These are phyloP conservation scores for Quercus variabilis DNA, from an alignment of 306 rosid species.

Conservation along the genomic window DNA sequence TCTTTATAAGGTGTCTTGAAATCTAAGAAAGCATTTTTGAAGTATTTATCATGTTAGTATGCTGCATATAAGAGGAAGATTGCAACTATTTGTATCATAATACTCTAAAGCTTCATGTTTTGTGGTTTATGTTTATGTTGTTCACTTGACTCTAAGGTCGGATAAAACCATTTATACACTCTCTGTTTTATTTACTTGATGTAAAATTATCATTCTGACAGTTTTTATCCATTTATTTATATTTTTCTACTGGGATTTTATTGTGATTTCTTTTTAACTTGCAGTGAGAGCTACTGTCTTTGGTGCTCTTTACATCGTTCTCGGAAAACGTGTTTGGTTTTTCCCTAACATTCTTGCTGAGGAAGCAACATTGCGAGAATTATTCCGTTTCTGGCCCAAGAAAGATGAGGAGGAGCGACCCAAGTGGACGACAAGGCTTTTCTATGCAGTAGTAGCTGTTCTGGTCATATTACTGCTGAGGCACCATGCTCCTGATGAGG, in stretches of 20 bases:
- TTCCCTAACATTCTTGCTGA: constrained; percentile 95
- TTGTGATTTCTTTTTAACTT: constrained; percentile 16
- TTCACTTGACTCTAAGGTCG: not conserved
- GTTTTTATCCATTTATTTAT: not conserved
- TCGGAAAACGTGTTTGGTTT: constrained; percentile 93
- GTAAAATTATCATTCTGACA: not conserved
- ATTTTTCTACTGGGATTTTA: not conserved
- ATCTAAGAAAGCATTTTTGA: not conserved
- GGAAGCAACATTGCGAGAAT: constrained; percentile 91
- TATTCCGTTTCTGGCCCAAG: constrained; percentile 91
- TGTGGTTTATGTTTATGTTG: not conserved
- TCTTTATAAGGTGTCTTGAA: not conserved
- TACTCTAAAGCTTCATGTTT: not conserved
- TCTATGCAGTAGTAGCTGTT: constrained; percentile 76
- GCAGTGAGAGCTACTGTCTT: constrained; percentile 82
- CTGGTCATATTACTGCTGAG: constrained; percentile 76
- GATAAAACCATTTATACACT: not conserved
- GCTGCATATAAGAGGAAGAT: not conserved
- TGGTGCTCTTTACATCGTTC: constrained; percentile 59
- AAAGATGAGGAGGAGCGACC: constrained; percentile 97
- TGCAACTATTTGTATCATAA: not conserved
- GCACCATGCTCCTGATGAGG: constrained; percentile 99
- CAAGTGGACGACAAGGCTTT: constrained; percentile 88
- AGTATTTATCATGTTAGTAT: not conserved
- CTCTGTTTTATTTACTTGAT: not conserved